Base-by-base conservation (phyloP, 78 protist genomes). In the Isochrysis galbana region DNA sequence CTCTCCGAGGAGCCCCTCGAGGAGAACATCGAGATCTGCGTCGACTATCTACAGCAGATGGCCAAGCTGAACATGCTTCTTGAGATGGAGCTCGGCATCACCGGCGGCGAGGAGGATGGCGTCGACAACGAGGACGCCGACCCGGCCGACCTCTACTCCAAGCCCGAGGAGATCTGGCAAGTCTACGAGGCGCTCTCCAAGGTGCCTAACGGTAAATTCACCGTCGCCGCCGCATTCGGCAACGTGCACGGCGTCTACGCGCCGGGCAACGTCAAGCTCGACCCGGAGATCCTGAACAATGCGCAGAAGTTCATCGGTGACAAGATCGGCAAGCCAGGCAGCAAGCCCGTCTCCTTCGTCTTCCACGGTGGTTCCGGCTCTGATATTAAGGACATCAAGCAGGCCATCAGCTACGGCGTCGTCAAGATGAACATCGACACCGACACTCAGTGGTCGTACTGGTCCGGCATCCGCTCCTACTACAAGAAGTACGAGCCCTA, bases 91-190 rank as follows among this genome's bases (percentile, higher is more conserved):
- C 80, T 95, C 72, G 96, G 96, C 44, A 93, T 95, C 87, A 95
- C 96, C 36, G 96, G 96, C 77, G 96, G 96, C 29, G 96, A 95
- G 94, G 96, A 95, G 92, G 96, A 95, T 55, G 96, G 96, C 38
- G 96, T 95, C 54, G 90, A 95, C 93, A 95, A 95, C 92, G 46
- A 70, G 48, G 87, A 89, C 38, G 94, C 89, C 46, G 91, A 92
- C 91, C 86, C 48, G 29, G 61, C 74, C 38, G 32, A 45, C 46
- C 94, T 95, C 32, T 95, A 95, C 93, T 84, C 95, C 45, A 88
- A 87, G 87, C 94, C 94, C 17, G 96, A 95, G 95, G 96, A 95
- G 94, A 83, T 95, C 61, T 91, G 91, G 80, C 61, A 61, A 78
- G 78, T 90, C 54, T 91, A 93, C 93, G 2, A 55, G 55, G 41